phyloP scores from a whole-genome alignment of 2,329 filamentous ascomycete genomes.

The Phaeosphaeriaceae sp. region DNA sequence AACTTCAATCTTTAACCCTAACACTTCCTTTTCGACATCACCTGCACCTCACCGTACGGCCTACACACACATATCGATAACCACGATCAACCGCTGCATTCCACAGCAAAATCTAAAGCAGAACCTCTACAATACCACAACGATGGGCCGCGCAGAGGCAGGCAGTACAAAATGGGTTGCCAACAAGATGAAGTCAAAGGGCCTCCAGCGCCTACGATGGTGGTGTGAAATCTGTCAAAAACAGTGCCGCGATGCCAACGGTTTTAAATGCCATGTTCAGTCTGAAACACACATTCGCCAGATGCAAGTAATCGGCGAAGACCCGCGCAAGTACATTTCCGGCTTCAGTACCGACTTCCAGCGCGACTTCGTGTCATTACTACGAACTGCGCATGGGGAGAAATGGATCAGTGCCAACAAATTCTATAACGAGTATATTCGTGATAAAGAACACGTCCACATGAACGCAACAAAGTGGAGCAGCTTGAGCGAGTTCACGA shows the following conservation, averaged over 20 bases:
- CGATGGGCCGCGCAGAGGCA: constrained; percentile 89
- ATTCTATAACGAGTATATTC: constrained; percentile 95
- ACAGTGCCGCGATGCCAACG: constrained; percentile 84
- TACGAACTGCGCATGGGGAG: constrained; percentile 86
- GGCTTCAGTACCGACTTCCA: constrained; percentile 83
- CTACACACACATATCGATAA: no score
- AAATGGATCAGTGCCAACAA: constrained; percentile 88
- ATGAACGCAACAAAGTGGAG: constrained; percentile 95
- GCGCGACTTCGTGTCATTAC: constrained; percentile 75
- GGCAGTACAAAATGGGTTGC: constrained; percentile 88
- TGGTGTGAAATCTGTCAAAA: constrained; percentile 83
- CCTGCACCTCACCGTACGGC: no score
- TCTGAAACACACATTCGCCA: constrained; percentile 88
- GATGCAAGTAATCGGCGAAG: constrained; percentile 85
- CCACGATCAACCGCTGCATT: no score
- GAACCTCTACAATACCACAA: constrained; percentile 11
- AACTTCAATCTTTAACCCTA: no score
- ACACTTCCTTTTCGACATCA: no score
- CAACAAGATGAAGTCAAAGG: constrained; percentile 82
- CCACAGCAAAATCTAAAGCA: no score
- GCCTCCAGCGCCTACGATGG: constrained; percentile 76
- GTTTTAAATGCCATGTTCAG: constrained; percentile 71
- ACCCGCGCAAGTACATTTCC: constrained; percentile 82
- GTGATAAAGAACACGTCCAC: constrained; percentile 74
- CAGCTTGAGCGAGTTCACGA: constrained; percentile 87